Base-by-base conservation (phyloP, 2,329 filamentous ascomycete species). In the Teratosphaeriaceae sp. region DNA sequence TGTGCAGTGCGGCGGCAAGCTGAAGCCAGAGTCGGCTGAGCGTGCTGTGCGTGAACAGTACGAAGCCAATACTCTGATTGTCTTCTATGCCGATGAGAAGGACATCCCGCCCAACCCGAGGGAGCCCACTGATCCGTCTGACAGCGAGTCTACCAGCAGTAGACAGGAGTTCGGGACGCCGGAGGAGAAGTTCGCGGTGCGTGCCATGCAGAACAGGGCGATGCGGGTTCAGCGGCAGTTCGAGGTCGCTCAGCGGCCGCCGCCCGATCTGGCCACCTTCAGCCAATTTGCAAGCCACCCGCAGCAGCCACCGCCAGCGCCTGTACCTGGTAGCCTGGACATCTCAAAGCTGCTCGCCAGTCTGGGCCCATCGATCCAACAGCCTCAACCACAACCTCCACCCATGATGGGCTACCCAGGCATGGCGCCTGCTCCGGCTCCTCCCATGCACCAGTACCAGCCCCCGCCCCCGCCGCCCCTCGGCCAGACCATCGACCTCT, bases 101-200 rank as follows among this genome's bases (percentile, higher is more conserved):
- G 70, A 73, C 42, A 71, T 73, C 39, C 71, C 71, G 9, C 54
- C 68, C 0, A 67, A 63, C 43, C 71, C 71, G 1, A 61, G 65
- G 21, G 71, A 73, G 51, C 70, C 69, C 12, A 40, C 58, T 2
- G 64, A 72, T 42, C 57, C 64, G 24, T 56, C 56, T 49, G 56
- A 53, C 36, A 54, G 59, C 31, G 59, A 62, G 23, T 40, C 47
- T 9, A 42, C 45, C 6, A 51, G 43, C 5, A 33, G 43, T 2
- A 50, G 61, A 4, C 62, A 58, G 19, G 48, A 59, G 4, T 71
- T 73, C 45, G 70, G 69, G 2, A 23, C 52, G 11, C 64, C 66
- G 13, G 54, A 57, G 20, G 50, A 57, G 15, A 54, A 54, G 41
- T 58, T 46, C 26, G 38, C 39, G 19, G 44, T 42, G 24, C 54